A percentile compares a stretch with the other conserved stretches of the same genome.
Conservation (phyloP, 2,329 filamentous ascomycete species). For the Parafenestella ontariensis region DNA sequence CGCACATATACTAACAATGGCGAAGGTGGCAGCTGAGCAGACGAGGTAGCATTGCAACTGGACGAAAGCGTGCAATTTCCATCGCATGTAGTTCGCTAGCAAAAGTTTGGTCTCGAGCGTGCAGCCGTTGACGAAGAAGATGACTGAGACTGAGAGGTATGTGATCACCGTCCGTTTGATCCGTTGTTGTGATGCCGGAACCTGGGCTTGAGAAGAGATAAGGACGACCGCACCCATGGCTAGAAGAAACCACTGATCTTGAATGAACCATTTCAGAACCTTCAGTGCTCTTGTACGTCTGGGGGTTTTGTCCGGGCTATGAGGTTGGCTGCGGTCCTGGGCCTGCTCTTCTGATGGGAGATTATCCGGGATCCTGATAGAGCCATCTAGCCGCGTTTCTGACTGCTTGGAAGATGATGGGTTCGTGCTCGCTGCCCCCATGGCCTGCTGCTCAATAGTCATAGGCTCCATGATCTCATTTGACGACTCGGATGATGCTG, state of each 20-base stretch:
- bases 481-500: background rate
- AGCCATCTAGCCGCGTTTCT: background rate
- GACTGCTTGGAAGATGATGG: background rate
- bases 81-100: constrained; percentile 67
- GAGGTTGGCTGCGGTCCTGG: background rate
- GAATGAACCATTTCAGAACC: constrained; percentile 49
- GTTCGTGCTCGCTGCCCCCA: background rate
- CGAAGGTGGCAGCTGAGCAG: constrained; percentile 68
- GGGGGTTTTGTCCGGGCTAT: background rate
- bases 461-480: background rate
- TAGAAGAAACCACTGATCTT: constrained; percentile 70
- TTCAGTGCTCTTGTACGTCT: constrained; percentile 11
- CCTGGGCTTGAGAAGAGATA: constrained; percentile 62
- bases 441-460: background rate
- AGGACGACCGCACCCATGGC: constrained; percentile 63
- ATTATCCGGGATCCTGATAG: background rate
- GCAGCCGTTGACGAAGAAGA: constrained; percentile 75
- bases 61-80: constrained; percentile 71
- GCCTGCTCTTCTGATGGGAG: background rate
- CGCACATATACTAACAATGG: constrained; percentile 60
- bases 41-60: constrained; percentile 72
- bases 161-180: constrained; percentile 62
- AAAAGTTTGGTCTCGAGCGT: constrained; percentile 70
- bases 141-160: constrained; percentile 72
- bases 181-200: constrained; percentile 62